Percentiles rank a stretch among this genome's conserved stretches.
phyloP scores from a whole-genome alignment of 2,329 filamentous ascomycete species.

The Helminthosporium solani region DNA sequence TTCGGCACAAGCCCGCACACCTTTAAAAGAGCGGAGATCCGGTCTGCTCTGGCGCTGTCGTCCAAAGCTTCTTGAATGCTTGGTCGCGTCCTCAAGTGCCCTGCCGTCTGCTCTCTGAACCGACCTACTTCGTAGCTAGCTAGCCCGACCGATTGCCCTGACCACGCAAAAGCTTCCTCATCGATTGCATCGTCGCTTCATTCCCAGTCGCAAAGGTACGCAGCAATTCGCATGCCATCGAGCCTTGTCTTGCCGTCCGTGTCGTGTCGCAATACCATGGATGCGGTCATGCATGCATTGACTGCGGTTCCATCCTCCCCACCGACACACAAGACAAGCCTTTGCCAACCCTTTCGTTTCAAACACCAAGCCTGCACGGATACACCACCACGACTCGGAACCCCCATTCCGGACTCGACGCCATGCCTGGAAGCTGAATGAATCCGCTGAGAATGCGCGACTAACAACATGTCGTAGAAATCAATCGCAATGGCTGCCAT shows the following conservation, averaged over 20 bases:
- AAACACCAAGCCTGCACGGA: conserved; percentile 13
- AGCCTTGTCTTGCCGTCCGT: background rate
- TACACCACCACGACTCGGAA: background rate
- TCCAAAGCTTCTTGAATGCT: conserved; percentile 34
- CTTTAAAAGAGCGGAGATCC: conserved; percentile 32
- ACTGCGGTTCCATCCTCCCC: conserved; percentile 13
- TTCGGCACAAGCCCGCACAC: conserved; percentile 27
- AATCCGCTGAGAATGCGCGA: background rate
- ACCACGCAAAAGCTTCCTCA: conserved; percentile 16
- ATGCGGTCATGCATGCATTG: conserved; percentile 8
- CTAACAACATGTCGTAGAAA: conserved; percentile 23
- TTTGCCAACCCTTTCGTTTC: conserved; percentile 19
- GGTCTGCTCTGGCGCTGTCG: conserved; percentile 9
- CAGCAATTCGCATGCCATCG: conserved; percentile 10
- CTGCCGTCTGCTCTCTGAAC: conserved; percentile 22
- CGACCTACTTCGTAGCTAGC: conserved; percentile 32
- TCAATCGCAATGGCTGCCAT: conserved; percentile 40
- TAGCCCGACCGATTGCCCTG: conserved; percentile 30
- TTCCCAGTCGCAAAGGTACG: conserved; percentile 37
- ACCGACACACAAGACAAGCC: conserved; percentile 9
- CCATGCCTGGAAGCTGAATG: no score
- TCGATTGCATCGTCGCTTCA: conserved; percentile 9
- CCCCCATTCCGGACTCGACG: background rate
- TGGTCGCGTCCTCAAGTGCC: conserved; percentile 27
- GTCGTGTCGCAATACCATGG: background rate